A percentile compares a stretch with the other conserved stretches of the same genome.
These are phyloP conservation scores for Helichrysum umbraculigerum DNA, from an alignment of 129 eudicot genomes.

Conservation along the genomic window DNA sequence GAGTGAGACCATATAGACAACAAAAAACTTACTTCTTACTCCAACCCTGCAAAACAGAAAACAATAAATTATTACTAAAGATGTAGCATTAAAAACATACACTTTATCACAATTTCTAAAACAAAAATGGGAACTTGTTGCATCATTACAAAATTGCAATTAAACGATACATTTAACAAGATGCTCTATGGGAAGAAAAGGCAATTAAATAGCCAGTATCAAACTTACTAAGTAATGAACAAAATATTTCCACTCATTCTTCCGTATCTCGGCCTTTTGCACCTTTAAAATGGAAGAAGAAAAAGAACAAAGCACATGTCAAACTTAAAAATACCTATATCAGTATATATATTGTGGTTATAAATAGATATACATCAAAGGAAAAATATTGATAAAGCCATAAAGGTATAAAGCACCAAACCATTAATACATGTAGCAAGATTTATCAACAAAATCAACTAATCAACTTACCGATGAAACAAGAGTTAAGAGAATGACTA, in stretches of 20 bases:
- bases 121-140: slow-evolving; percentile 1
- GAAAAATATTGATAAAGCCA: neutral
- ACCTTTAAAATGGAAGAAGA: slow-evolving; percentile 49
- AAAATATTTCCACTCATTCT: slow-evolving; percentile 75
- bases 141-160: slow-evolving; percentile 7
- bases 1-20: neutral
- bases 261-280: slow-evolving; percentile 71
- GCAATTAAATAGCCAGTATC: neutral
- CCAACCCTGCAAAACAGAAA: slow-evolving; percentile 86
- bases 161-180: neutral
- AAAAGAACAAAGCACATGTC: slow-evolving; percentile 9
- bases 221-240: slow-evolving; percentile 93
- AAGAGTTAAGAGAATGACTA: too few relatives aligned
- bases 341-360: slow-evolving; percentile 3
- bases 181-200: slow-evolving; percentile 5
- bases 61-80: slow-evolving; percentile 14
- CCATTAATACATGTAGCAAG: slow-evolving; percentile 9
- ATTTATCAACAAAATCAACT: slow-evolving; percentile 2
- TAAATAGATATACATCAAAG: slow-evolving; percentile 9
- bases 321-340: slow-evolving; percentile 7
- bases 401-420: slow-evolving; percentile 16
- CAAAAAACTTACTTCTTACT: slow-evolving; percentile 74
- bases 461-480: neutral
- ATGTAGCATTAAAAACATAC: slow-evolving; percentile 12
- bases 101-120: slow-evolving; percentile 8